Evolutionary conservation across 805 yeast genomes (phyloP).

Genomic region (Cyberlindnera veronae): DNA sequence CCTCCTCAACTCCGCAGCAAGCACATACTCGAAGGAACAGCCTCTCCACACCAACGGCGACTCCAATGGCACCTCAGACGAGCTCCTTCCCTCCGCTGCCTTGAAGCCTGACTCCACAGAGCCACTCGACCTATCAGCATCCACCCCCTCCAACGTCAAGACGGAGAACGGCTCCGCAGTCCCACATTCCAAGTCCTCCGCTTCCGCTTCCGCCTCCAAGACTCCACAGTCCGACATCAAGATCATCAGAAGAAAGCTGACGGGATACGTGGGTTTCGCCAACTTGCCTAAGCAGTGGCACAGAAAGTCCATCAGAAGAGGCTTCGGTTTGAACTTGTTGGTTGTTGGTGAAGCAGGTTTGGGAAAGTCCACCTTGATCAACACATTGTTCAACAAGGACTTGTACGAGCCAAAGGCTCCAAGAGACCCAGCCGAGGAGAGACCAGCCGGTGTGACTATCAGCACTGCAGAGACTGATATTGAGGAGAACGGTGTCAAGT

Average conservation of each 20-base stretch:
- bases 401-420: slow-evolving; percentile 43
- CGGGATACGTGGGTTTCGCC: slow-evolving; percentile 95
- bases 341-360: slow-evolving; percentile 90
- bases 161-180: slow-evolving; percentile 4
- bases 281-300: slow-evolving; percentile 99
- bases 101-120: neutral
- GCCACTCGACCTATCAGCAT: slow-evolving; percentile 3
- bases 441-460: slow-evolving; percentile 48
- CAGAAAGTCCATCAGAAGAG: slow-evolving; percentile 84
- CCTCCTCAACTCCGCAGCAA: slow-evolving; percentile 1
- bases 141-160: slow-evolving; percentile 5
- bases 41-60: neutral
- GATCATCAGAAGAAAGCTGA: slow-evolving; percentile 76
- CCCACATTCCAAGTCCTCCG: slow-evolving; percentile 9
- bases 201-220: slow-evolving; percentile 4
- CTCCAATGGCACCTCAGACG: neutral
- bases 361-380: slow-evolving; percentile 89
- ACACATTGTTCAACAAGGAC: slow-evolving; percentile 78
- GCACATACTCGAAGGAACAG: neutral
- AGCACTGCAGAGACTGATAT: slow-evolving; percentile 64
- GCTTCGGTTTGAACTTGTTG: slow-evolving; percentile 84
- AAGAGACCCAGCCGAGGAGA: slow-evolving; percentile 41
- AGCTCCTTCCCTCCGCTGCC: neutral
- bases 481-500: slow-evolving; percentile 90
- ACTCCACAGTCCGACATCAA: slow-evolving; percentile 43